A percentile compares a stretch with the other conserved stretches of the same genome.
phyloP scores from a whole-genome alignment of 805 yeast species.

The Kuraishia borneana region DNA sequence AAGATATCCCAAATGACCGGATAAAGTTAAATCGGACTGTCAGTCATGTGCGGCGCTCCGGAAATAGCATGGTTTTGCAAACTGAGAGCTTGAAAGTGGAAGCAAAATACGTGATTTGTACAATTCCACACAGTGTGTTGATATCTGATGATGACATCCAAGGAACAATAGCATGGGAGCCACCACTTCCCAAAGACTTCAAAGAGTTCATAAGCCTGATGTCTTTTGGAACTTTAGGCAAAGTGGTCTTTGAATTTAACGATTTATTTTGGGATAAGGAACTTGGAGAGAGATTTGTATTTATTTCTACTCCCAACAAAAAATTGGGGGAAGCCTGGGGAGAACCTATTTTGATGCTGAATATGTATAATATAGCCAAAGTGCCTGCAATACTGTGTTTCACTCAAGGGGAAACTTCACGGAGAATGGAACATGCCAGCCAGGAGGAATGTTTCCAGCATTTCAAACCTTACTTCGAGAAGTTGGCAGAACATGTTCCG shows the following conservation, averaged over 20 bases:
- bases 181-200: constrained; percentile 38
- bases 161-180: constrained; percentile 47
- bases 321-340: constrained; percentile 33
- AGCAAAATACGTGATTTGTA: constrained; percentile 53
- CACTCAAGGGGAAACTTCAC: constrained; percentile 65
- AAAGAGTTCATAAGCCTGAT: constrained; percentile 31
- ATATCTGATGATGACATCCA: constrained; percentile 21
- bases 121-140: constrained; percentile 70
- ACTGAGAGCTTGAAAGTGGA: constrained; percentile 21
- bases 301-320: constrained; percentile 24
- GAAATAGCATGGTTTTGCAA: constrained; percentile 18
- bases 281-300: constrained; percentile 34
- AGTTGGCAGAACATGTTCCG: constrained; percentile 13
- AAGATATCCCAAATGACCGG: constrained; percentile 24
- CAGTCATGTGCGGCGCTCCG: constrained; percentile 20
- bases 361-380: constrained; percentile 35
- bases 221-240: constrained; percentile 62
- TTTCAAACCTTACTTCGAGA: constrained; percentile 39
- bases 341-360: constrained; percentile 53
- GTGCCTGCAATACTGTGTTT: constrained; percentile 51
- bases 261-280: constrained; percentile 43
- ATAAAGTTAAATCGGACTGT: constrained; percentile 33
- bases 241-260: constrained; percentile 60
- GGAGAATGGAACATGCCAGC: constrained; percentile 37
- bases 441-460: constrained; percentile 46